Evolutionary conservation across 768 basidiomycete species (phyloP).

Genomic region (Suillus discolor): DNA sequence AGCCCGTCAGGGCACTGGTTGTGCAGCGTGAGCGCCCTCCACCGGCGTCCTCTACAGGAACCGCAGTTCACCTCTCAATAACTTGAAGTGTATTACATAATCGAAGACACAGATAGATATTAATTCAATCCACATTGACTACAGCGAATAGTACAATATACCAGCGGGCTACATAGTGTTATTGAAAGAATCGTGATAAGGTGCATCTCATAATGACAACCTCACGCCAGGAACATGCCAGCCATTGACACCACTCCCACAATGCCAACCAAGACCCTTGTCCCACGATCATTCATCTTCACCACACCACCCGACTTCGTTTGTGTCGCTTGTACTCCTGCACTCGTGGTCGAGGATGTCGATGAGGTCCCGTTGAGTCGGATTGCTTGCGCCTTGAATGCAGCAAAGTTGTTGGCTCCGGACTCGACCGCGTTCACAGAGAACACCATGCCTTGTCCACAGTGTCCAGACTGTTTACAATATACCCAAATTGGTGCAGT

Average conservation of each 20-base stretch:
- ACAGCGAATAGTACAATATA: not conserved
- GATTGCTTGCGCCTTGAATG: constrained; percentile 51
- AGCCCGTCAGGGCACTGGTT: constrained; percentile 7
- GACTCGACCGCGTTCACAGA: constrained; percentile 53
- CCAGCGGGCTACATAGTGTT: not conserved
- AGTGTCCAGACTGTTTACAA: constrained; percentile 54
- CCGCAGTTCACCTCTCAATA: not conserved
- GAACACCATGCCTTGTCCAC: constrained; percentile 63
- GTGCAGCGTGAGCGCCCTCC: constrained; percentile 3
- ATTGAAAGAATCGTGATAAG: not conserved
- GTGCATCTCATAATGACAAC: not conserved
- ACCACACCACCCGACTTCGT: constrained; percentile 18
- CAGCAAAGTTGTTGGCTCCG: constrained; percentile 54
- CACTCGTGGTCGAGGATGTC: constrained; percentile 13
- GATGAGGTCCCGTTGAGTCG: constrained; percentile 37
- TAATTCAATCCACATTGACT: not conserved
- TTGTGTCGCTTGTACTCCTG: constrained; percentile 20
- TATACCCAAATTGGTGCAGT: constrained; percentile 58
- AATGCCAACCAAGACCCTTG: constrained; percentile 28
- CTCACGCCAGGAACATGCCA: constrained; percentile 25
- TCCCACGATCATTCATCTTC: constrained; percentile 20
- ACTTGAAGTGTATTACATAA: not conserved
- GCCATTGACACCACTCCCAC: constrained; percentile 17
- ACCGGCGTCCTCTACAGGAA: constrained; percentile 3
- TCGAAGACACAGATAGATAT: not conserved